Evolutionary conservation across 345 rosid species (phyloP).

Genomic region (Laguncularia racemosa): DNA sequence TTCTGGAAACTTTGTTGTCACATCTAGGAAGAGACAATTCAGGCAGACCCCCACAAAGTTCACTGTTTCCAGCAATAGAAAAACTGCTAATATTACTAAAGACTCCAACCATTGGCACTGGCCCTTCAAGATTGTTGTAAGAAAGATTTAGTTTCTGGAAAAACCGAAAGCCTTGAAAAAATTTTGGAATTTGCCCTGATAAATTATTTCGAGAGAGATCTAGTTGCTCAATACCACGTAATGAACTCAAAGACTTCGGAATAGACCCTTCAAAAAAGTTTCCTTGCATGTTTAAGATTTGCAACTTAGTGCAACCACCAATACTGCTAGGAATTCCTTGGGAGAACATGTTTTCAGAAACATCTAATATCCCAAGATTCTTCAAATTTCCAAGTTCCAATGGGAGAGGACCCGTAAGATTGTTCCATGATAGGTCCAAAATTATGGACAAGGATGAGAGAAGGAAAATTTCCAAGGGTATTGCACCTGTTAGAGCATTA

Average conservation of each 20-base stretch:
- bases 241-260: conserved; percentile 8
- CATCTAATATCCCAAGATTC: background rate
- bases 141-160: conserved; percentile 14
- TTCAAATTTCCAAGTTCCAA: conserved; percentile 4
- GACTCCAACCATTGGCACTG: conserved; percentile 14
- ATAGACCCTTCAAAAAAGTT: conserved; percentile 16
- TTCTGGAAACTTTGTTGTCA: too few relatives aligned
- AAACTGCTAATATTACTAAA: conserved; percentile 14
- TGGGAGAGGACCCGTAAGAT: conserved; percentile 13
- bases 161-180: conserved; percentile 1
- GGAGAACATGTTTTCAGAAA: conserved; percentile 5
- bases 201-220: conserved; percentile 23
- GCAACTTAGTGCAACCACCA: conserved; percentile 5
- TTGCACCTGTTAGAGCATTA: conserved; percentile 10
- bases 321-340: conserved; percentile 6
- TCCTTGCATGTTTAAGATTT: background rate
- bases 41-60: conserved; percentile 19
- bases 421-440: conserved; percentile 10
- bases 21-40: too few relatives aligned
- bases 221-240: conserved; percentile 7
- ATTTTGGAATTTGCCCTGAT: conserved; percentile 12
- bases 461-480: conserved; percentile 11
- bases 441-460: conserved; percentile 7
- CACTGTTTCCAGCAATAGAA: conserved; percentile 14
- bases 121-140: conserved; percentile 19